phyloP scores from a whole-genome alignment of 1,139 yeast genomes.

The Hansenula lynferdii region DNA sequence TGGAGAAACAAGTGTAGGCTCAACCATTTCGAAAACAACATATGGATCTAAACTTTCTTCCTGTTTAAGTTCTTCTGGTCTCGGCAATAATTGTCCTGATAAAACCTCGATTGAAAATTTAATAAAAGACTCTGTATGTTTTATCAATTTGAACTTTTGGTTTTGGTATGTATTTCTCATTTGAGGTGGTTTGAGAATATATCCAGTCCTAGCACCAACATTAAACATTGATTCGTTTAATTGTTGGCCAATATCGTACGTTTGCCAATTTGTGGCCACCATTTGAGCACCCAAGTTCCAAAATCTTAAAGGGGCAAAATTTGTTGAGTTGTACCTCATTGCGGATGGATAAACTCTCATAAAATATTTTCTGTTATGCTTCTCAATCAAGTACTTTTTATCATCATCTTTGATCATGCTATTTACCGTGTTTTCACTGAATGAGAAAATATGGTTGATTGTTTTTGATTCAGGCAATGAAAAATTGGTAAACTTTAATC shows the following conservation, averaged over 20 bases:
- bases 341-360: slow-evolving; percentile 89
- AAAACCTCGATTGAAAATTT: slow-evolving; percentile 45
- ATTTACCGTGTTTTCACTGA: slow-evolving; percentile 68
- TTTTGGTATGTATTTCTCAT: slow-evolving; percentile 23
- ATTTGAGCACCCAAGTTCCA: slow-evolving; percentile 89
- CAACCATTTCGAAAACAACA: slow-evolving; percentile 19
- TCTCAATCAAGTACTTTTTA: slow-evolving; percentile 49
- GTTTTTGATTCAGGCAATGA: slow-evolving; percentile 84
- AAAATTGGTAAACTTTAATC: slow-evolving; percentile 75
- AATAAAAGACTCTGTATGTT: slow-evolving; percentile 14
- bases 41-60: slow-evolving; percentile 24
- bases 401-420: slow-evolving; percentile 58
- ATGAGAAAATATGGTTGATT: slow-evolving; percentile 77
- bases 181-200: slow-evolving; percentile 63
- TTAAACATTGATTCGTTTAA: slow-evolving; percentile 82
- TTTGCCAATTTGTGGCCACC: slow-evolving; percentile 98
- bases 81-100: slow-evolving; percentile 84
- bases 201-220: slow-evolving; percentile 58
- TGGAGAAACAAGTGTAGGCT: slow-evolving; percentile 9
- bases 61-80: slow-evolving; percentile 44
- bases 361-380: slow-evolving; percentile 71
- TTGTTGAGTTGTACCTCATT: slow-evolving; percentile 68
- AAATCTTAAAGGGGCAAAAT: slow-evolving; percentile 70
- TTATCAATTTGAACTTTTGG: slow-evolving; percentile 23
- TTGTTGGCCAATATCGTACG: slow-evolving; percentile 85